phyloP scores from a whole-genome alignment of 768 basidiomycete species.

The Pleurotus eryngii region DNA sequence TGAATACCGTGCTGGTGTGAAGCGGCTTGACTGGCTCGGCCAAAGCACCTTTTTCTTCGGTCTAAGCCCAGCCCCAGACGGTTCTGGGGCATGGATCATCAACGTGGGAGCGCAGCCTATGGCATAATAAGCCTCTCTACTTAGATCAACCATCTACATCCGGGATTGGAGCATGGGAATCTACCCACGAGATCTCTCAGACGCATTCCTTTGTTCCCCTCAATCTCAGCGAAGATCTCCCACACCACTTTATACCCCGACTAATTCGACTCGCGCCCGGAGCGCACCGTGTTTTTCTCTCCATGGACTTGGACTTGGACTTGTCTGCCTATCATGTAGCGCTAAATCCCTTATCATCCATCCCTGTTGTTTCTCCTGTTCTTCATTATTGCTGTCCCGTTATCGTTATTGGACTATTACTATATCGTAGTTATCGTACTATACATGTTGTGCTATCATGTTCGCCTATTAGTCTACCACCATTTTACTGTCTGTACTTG shows the following conservation, averaged over 20 bases:
- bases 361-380: background rate
- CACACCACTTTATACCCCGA: background rate
- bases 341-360: background rate
- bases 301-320: background rate
- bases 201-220: background rate
- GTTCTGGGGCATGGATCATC: slow-evolving; percentile 13
- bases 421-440: background rate
- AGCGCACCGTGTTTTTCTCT: background rate
- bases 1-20: slow-evolving; percentile 12
- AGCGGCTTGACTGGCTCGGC: slow-evolving; percentile 15
- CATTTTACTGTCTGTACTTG: no score
- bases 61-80: slow-evolving; percentile 14
- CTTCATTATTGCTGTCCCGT: background rate
- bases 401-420: slow-evolving; percentile 8
- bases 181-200: background rate
- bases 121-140: background rate
- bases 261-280: background rate
- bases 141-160: background rate
- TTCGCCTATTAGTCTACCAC: no score
- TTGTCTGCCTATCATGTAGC: background rate
- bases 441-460: no score
- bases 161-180: background rate
- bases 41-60: slow-evolving; percentile 13
- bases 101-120: slow-evolving; percentile 3
- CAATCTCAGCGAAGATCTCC: background rate